Base-by-base conservation (phyloP, 495 filamentous ascomycete species). In the Xylaria palmicola region DNA sequence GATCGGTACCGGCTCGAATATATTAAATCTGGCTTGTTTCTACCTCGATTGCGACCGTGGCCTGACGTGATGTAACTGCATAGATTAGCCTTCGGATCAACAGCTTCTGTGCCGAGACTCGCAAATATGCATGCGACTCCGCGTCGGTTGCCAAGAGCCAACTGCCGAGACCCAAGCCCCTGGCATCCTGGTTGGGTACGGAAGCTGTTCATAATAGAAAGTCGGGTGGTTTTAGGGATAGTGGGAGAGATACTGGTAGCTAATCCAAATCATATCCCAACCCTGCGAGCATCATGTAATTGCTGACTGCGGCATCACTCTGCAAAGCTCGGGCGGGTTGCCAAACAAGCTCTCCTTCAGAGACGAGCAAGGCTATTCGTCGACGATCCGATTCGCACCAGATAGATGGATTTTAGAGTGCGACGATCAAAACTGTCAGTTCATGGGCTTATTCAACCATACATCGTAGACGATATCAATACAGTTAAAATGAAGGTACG, bases 91-190 rank as follows among this genome's bases (percentile, higher is more conserved):
- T 7, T 26, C 53, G 53, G 53, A 15, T 56, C 15, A 39, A 29
- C 24, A 32, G 7, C 24, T 30, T 13, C 15, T n/a, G 5, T 43
- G 24, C 52, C 24, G 9, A 17, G 2, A n/a, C n/a, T n/a, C n/a
- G n/a, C n/a, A 27, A 43, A 55, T 7, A 7, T 43, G 8, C 26
- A 19, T 19, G 7, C 22, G n/a, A 1, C 19, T 22, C 37, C 36
- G 47, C 29, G 13, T 48, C 6, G 49, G 50, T 26, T 9, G 29
- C 49, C 32, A 36, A 36, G 48, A 17, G 7, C 22, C n/a, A 54
- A 41, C 22, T 54, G 36, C 51, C 51, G 51, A 27, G 50, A 24
- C 53, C 53, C 53, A 40, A n/a, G 53, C 27, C 39, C 10, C 27
- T 56, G 53, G 53, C 27, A 26, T 27, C 10, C 27, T 56, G 53